phyloP scores from a whole-genome alignment of 345 rosid genomes.

The Microthlaspi erraticum region DNA sequence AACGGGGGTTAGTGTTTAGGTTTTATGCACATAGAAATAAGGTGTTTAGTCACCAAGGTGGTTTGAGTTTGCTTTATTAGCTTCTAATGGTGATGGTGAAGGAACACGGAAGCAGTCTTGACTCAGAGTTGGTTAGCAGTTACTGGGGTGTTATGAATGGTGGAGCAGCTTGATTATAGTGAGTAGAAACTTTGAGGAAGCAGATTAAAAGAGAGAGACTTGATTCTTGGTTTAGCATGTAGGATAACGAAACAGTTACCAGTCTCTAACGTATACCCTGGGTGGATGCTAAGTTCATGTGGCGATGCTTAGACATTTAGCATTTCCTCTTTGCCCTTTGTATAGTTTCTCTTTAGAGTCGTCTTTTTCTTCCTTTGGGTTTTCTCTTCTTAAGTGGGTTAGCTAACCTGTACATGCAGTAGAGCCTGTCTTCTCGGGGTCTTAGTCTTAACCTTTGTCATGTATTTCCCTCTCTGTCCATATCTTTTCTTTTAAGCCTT shows the following conservation, averaged over 20 bases:
- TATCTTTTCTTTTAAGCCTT: slow-evolving; percentile 28
- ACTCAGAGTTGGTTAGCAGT: slow-evolving; percentile 47
- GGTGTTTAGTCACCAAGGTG: slow-evolving; percentile 47
- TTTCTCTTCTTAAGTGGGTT: slow-evolving; percentile 41
- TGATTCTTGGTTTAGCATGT: slow-evolving; percentile 41
- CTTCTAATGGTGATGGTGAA: slow-evolving; percentile 44
- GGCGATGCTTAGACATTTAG: slow-evolving; percentile 21
- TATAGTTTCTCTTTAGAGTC: slow-evolving; percentile 42
- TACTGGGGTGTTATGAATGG: slow-evolving; percentile 38
- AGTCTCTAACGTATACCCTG: slow-evolving; percentile 41
- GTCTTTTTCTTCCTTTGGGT: slow-evolving; percentile 28
- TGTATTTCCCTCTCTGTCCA: slow-evolving; percentile 31
- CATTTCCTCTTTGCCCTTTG: slow-evolving; percentile 35
- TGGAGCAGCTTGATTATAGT: slow-evolving; percentile 34
- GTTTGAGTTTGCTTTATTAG: slow-evolving; percentile 43
- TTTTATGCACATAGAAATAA: slow-evolving; percentile 65
- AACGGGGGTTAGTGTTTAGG: slow-evolving; percentile 50
- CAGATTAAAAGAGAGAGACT: slow-evolving; percentile 31
- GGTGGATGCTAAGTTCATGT: slow-evolving; percentile 40
- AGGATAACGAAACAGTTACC: slow-evolving; percentile 36
- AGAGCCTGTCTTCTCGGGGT: slow-evolving; percentile 35
- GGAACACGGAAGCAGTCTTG: slow-evolving; percentile 40
- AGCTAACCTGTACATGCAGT: slow-evolving; percentile 46
- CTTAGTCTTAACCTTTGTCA: slow-evolving; percentile 2
- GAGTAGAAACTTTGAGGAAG: slow-evolving; percentile 31